Evolutionary conservation across 352 stramenopile species (phyloP).

Genomic region (Globisporangium uncinulatum): DNA sequence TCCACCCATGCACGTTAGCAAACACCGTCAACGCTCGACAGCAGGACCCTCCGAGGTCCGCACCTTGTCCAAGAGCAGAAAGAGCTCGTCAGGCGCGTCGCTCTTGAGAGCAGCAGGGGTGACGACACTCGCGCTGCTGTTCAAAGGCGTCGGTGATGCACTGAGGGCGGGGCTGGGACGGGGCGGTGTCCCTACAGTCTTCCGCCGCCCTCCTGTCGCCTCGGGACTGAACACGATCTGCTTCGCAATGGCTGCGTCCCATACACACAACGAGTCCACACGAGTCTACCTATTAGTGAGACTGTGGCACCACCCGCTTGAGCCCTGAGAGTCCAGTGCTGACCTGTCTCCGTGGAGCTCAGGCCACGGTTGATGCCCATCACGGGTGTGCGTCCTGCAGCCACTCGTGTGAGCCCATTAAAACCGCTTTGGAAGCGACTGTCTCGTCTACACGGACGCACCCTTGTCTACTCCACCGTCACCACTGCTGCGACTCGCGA

Average conservation of each 20-base stretch:
- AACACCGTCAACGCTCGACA: too few species aligned
- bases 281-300: too few species aligned
- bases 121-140: neutral
- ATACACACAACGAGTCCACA: neutral
- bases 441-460: neutral
- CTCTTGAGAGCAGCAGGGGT: slow-evolving; percentile 7
- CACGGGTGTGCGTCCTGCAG: neutral
- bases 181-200: slow-evolving; percentile 8
- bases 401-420: neutral
- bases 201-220: neutral
- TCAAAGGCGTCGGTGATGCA: neutral
- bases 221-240: slow-evolving; percentile 51
- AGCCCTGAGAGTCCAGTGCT: too few species aligned
- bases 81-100: slow-evolving; percentile 56
- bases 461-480: neutral
- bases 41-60: neutral
- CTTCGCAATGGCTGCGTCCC: slow-evolving; percentile 23
- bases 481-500: neutral
- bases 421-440: neutral
- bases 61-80: slow-evolving; percentile 49
- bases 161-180: neutral
- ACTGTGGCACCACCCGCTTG: too few species aligned
- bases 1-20: neutral
- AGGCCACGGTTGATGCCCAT: slow-evolving; percentile 16
- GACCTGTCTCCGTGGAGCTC: slow-evolving; percentile 7